A percentile compares a stretch with the other conserved stretches of the same genome.
Evolutionary conservation across 2,329 filamentous ascomycete genomes (phyloP).

Genomic region (Monilinia fructigena): DNA sequence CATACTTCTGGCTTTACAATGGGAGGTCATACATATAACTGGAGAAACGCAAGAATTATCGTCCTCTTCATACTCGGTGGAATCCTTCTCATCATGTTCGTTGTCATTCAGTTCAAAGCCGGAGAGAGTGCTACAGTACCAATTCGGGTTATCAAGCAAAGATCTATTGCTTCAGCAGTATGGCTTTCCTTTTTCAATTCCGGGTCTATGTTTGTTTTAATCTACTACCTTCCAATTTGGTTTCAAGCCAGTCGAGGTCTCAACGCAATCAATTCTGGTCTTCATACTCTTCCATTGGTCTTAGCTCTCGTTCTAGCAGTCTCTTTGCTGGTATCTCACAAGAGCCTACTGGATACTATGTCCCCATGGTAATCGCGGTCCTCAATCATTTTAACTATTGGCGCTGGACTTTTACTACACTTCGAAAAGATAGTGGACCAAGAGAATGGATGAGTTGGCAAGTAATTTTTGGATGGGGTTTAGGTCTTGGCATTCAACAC

Average conservation of each 20-base stretch:
- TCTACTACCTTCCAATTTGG: constrained; percentile 49
- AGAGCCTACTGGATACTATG: constrained; percentile 37
- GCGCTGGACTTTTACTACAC: constrained; percentile 45
- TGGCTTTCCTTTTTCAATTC: constrained; percentile 40
- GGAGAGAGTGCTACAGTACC: constrained; percentile 43
- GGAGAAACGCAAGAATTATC: constrained; percentile 41
- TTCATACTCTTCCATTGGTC: constrained; percentile 41
- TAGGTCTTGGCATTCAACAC: constrained; percentile 38
- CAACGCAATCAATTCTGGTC: constrained; percentile 42
- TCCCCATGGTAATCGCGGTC: constrained; percentile 32
- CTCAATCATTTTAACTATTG: constrained; percentile 40
- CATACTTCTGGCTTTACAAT: constrained; percentile 41
- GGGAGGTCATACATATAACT: constrained; percentile 39
- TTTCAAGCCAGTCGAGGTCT: constrained; percentile 49
- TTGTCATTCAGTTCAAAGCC: constrained; percentile 41
- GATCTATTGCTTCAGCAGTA: constrained; percentile 40
- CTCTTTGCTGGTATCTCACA: constrained; percentile 38
- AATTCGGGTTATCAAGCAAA: constrained; percentile 42
- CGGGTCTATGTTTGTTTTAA: constrained; percentile 46
- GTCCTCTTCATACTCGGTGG: constrained; percentile 39
- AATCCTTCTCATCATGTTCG: constrained; percentile 37
- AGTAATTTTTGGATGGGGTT: constrained; percentile 36
- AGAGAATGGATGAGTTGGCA: constrained; percentile 42
- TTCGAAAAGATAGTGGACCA: constrained; percentile 39
- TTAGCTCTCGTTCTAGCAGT: constrained; percentile 38